These are phyloP conservation scores for Chenopodium berlandieri DNA, from an alignment of 148 eudicot species.

Conservation along the genomic window DNA sequence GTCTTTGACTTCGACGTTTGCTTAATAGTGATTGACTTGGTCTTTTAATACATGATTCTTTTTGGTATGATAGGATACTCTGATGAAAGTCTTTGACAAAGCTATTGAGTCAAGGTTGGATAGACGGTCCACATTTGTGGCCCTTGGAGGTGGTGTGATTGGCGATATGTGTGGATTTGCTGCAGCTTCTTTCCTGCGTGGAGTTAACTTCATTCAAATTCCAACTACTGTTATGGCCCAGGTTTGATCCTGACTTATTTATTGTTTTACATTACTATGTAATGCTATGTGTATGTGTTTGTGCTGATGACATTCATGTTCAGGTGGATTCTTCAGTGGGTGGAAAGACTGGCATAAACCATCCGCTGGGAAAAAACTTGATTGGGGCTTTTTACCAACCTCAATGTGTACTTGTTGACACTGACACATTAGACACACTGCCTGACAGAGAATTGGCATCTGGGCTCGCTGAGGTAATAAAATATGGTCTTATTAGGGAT, in stretches of 20 bases:
- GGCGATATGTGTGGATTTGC: slow-evolving; percentile 99
- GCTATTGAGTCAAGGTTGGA: slow-evolving; percentile 94
- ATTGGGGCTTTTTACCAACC: slow-evolving; percentile 99
- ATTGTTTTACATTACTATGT: neutral
- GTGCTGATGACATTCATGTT: neutral
- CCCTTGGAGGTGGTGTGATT: slow-evolving; percentile 97
- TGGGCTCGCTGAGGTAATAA: slow-evolving; percentile 91
- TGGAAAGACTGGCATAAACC: slow-evolving; percentile 97
- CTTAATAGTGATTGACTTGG: neutral
- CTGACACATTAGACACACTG: slow-evolving; percentile 77
- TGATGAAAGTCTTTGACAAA: slow-evolving; percentile 93
- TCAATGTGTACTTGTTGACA: slow-evolving; percentile 90
- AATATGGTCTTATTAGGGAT: slow-evolving; percentile 93
- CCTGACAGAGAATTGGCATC: slow-evolving; percentile 98
- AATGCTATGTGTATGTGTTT: neutral
- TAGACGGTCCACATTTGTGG: slow-evolving; percentile 85
- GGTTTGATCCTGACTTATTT: slow-evolving; percentile 37
- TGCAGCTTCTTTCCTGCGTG: slow-evolving; percentile 92
- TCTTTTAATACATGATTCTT: slow-evolving; percentile 4
- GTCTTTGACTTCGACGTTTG: slow-evolving; percentile 12
- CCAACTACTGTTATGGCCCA: slow-evolving; percentile 99
- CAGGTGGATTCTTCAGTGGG: slow-evolving; percentile 99
- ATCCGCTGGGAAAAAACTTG: slow-evolving; percentile 81
- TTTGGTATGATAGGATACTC: slow-evolving; percentile 52
- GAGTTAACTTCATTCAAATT: slow-evolving; percentile 95